Evolutionary conservation across 2,329 filamentous ascomycete genomes (phyloP), one percentile per base, ranked within the genome.

Genomic region (Xylariaceae sp.): DNA sequence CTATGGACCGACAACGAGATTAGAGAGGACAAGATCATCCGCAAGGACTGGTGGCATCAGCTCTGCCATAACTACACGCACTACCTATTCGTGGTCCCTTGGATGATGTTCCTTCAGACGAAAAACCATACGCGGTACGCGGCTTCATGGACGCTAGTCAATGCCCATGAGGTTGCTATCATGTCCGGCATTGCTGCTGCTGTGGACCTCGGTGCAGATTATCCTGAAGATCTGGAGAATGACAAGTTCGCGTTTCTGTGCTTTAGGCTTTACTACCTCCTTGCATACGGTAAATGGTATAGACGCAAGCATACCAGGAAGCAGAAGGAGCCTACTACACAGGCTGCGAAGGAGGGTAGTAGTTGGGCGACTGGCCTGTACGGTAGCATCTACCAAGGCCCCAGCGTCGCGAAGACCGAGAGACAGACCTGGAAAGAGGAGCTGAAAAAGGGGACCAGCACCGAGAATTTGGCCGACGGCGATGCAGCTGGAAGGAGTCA

Each of bases 151-250:
- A 89, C 86, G 0, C 77, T 89, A 54, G 82, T 89, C 56, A 86
- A 86, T 57, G 83, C 83, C 1, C 83, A 90, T 65, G 88, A 90
- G 68, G 80, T 87, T 14, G 87, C 88, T 12, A 81, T 87, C 55
- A 84, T 90, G 61, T 84, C 81, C 37, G 87, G 87, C 1, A 84
- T 89, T 48, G 85, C 85, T 2, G 87, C 87, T 1, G 88, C 87
- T 0, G 86, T 88, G 19, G 83, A 87, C 59, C 73, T 90, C 12
- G 88, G 88, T 1, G 87, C 86, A 0, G 73, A 74, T 6, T 90
- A 89, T 65, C 84, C 84, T 0, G 81, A 80, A 57, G 85, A 87
- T 63, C 66, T 88, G 1, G 85, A 87, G 71, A 71, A 82, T n/a
- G 85, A 87, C 57, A 76, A 74, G 50, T 88, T 86, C 65, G 82